Evolutionary conservation across 495 filamentous ascomycete species (phyloP), one percentile per base, ranked within the genome.

Genomic region (Penicillium riverlandense): DNA sequence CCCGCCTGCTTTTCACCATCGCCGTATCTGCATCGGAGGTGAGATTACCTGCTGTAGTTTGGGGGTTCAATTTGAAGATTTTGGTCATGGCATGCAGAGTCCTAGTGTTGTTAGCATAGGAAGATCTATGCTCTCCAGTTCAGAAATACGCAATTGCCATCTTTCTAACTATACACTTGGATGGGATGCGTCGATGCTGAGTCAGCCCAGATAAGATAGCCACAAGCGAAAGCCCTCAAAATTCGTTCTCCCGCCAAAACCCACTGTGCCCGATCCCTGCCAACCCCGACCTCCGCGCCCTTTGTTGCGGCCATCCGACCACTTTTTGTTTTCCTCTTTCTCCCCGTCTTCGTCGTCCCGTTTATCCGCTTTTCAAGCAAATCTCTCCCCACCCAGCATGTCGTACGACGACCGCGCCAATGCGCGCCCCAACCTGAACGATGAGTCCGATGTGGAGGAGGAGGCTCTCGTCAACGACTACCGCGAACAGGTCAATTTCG

Each of bases 381-480:
- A 22, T 4, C 51, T 49, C 49, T 46, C 45, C 44, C 42, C 43
- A 42, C 43, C 48, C 50, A 65, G 57, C 45, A 73, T 73, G 69
- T 73, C 69, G 38, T 73, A 73, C 66, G 69, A 73, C 43, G 69
- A 73, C 60, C 69, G 67, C 67, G 61, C 59, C 53, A 71, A 72
- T 58, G 66, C 66, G 64, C 69, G 60, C 62, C 69, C 69, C 45
- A 66, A 63, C 54, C 54, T 84, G 53, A 82, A 82, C 45, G 83
- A 91, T 67, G 87, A 90, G 57, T 91, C 87, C 54, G 90, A 96
- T 65, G 84, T 85, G 45, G 90, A 96, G 69, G 90, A 96, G 78
- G 90, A 95, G 69, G 85, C 86, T 50, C 77, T 96, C 47, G 90
- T 87, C 59, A 86, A 87, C 69, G 90, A 96, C 71, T 95, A 95